These are phyloP conservation scores for Tilletia caries DNA, from an alignment of 1,284 basidiomycete genomes.

Conservation along the genomic window DNA sequence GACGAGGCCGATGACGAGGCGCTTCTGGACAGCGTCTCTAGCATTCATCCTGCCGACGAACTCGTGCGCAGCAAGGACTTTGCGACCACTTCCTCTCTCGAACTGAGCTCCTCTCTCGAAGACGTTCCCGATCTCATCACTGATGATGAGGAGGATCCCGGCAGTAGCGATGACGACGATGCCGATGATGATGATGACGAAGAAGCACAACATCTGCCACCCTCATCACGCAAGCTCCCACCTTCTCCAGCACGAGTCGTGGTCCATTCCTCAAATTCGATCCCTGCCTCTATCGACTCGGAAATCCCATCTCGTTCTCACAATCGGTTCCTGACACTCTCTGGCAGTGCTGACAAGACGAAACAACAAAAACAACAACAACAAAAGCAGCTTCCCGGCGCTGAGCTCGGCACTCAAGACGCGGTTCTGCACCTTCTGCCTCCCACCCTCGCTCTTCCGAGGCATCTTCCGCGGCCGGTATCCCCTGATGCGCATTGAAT, in stretches of 20 bases:
- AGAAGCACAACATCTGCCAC: neutral
- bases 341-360: too few relatives aligned
- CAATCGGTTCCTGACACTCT: too few relatives aligned
- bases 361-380: too few relatives aligned
- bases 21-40: conserved; percentile 1
- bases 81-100: neutral
- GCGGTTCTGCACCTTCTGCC: neutral
- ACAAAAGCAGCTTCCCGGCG: too few relatives aligned
- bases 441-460: neutral
- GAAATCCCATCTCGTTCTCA: too few relatives aligned
- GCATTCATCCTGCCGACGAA: neutral
- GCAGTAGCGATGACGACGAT: neutral
- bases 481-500: too few relatives aligned
- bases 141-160: neutral
- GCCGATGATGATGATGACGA: neutral
- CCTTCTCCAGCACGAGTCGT: too few relatives aligned
- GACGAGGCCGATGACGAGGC: neutral
- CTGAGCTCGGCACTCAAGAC: neutral
- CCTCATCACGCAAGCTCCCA: neutral
- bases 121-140: neutral
- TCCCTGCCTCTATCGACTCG: too few relatives aligned
- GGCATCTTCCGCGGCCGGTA: too few relatives aligned
- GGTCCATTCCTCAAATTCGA: too few relatives aligned
- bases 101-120: neutral
- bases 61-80: neutral